Conservation (phyloP, 805 yeast genomes). For the Yamadazyma laniorum region DNA sequence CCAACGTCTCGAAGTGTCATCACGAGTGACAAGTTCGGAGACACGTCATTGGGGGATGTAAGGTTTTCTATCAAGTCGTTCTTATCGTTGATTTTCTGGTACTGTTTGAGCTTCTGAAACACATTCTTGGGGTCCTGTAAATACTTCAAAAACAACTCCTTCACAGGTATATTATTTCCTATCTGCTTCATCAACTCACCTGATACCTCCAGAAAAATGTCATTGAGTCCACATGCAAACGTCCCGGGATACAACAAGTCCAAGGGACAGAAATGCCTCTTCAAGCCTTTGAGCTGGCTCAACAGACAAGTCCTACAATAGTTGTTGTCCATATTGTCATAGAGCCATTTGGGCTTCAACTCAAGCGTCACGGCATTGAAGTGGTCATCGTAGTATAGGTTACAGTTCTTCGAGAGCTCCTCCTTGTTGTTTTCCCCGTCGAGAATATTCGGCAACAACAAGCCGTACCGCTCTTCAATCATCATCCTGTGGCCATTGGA, state of each 20-base stretch:
- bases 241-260: conserved; percentile 36
- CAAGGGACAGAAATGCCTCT: conserved; percentile 47
- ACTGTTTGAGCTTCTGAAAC: conserved; percentile 32
- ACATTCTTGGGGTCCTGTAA: conserved; percentile 28
- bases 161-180: conserved; percentile 32
- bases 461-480: conserved; percentile 42
- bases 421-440: conserved; percentile 29
- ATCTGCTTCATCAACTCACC: conserved; percentile 18
- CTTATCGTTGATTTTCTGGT: conserved; percentile 33
- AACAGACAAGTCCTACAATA: conserved; percentile 62
- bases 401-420: conserved; percentile 35
- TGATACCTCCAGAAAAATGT: conserved; percentile 25
- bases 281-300: conserved; percentile 30
- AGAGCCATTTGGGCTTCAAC: conserved; percentile 63
- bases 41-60: conserved; percentile 36
- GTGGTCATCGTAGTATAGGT: conserved; percentile 20
- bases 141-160: conserved; percentile 31
- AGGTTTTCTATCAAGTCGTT: conserved; percentile 31
- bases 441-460: conserved; percentile 43
- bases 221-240: conserved; percentile 34
- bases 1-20: conserved; percentile 63
- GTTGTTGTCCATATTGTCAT: conserved; percentile 40
- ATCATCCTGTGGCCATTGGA: conserved; percentile 26
- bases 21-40: conserved; percentile 36
- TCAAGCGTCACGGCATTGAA: conserved; percentile 36